Evolutionary conservation across 306 rosid species (phyloP).

Genomic region (Prosopis cineraria): DNA sequence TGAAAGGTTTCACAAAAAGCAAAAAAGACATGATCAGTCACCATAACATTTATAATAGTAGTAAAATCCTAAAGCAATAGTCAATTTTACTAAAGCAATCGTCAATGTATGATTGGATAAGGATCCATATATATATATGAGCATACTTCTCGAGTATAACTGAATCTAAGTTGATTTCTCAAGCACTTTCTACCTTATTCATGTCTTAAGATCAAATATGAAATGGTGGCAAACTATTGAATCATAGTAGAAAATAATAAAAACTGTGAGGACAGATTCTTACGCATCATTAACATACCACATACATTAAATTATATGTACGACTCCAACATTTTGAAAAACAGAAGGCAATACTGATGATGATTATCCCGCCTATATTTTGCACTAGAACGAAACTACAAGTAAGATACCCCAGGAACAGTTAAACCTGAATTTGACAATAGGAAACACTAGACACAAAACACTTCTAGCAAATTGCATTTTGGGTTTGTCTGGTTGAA

Average conservation of each 20-base stretch:
- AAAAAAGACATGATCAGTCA: not conserved
- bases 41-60: not conserved
- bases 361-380: slow-evolving; percentile 20
- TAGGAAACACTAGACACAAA: slow-evolving; percentile 10
- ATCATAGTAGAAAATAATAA: slow-evolving; percentile 6
- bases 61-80: slow-evolving; percentile 14
- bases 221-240: not conserved
- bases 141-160: not conserved
- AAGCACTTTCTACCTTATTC: slow-evolving; percentile 1
- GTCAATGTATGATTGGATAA: not conserved
- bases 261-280: slow-evolving; percentile 19
- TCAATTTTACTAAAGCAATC: slow-evolving; percentile 18
- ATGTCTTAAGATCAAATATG: not conserved
- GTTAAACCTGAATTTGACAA: not conserved
- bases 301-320: slow-evolving; percentile 22
- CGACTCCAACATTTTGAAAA: slow-evolving; percentile 22
- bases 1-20: slow-evolving; percentile 14
- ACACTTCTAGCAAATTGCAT: not conserved
- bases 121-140: slow-evolving; percentile 5
- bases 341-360: slow-evolving; percentile 1
- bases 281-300: slow-evolving; percentile 19
- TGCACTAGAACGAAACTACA: slow-evolving; percentile 28
- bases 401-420: not conserved
- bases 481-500: not conserved
- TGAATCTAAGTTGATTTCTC: slow-evolving; percentile 5